Evolutionary conservation across 2,329 filamentous ascomycete genomes (phyloP), one percentile per base, ranked within the genome.

Genomic region (Allantophomopsis lycopodina): DNA sequence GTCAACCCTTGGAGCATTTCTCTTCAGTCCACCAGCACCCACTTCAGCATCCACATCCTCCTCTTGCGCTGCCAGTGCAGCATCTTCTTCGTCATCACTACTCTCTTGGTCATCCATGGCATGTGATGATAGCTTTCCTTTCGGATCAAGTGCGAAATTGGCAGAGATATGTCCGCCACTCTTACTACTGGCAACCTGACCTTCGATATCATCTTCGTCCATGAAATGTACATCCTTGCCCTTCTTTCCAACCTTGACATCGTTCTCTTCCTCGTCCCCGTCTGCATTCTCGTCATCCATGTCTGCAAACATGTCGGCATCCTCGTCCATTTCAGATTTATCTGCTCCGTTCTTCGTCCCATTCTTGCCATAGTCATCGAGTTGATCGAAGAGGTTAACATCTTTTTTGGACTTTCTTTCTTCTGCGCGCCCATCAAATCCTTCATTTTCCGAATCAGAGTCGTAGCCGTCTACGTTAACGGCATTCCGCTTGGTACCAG

Each of bases 391-490:
- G 6, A 75, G 54, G 42, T 69, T 60, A 7, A 71, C 64, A n/a
- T 69, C 59, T 20, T 60, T 54, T 50, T 62, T 61, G 13, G 45
- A 48, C 42, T 55, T 66, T 46, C 73, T 72, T 41, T 71, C 70
- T 42, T 79, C 76, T 5, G 83, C 81, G 38, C 83, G 74, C 23
- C 72, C 73, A 49, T 91, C 75, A 58, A 94, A 93, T 35, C 83
- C 87, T 55, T 96, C 91, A 47, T 93, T 89, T 39, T 82, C 76
- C 2, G 89, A 94, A 60, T 98, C 91, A 8, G 83, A 91, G 50
- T 96, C 89, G 62, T 96, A 98, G 38, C 91, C 91, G 54, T 96
- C 91, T 32, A 98, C 77, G 54, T 96, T 95, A 40, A 98, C 84
- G 0, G 89, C 91, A 49, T 89, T 89, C 46, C 91, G 84, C 59